Evolutionary conservation across 2,329 filamentous ascomycete genomes (phyloP).

Genomic region (Botrytis deweyae): DNA sequence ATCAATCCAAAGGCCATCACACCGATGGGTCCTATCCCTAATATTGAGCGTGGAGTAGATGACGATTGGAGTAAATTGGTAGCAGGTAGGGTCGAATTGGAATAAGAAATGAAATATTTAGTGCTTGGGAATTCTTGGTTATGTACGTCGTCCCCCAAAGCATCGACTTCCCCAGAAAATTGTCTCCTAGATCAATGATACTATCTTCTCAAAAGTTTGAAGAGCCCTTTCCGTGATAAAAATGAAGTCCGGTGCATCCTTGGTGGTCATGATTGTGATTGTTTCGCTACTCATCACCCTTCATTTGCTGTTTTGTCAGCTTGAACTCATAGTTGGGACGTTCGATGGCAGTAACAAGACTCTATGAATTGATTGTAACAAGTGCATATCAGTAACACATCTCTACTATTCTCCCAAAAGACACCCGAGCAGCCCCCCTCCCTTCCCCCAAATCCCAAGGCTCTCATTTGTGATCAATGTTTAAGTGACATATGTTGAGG

Average conservation of each 20-base stretch:
- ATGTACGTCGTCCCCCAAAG: neutral
- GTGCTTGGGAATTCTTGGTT: neutral
- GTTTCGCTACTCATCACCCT: neutral
- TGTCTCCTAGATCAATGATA: neutral
- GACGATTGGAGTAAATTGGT: conserved; percentile 55
- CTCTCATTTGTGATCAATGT: neutral
- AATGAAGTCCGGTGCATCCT: neutral
- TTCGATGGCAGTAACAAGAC: neutral
- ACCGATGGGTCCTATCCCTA: conserved; percentile 77
- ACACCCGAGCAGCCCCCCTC: too few relatives aligned
- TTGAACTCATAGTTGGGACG: neutral
- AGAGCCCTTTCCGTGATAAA: neutral
- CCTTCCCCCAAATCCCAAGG: too few relatives aligned
- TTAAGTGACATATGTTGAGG: neutral
- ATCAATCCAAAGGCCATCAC: conserved; percentile 73
- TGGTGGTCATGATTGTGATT: neutral
- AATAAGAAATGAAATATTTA: conserved; percentile 68
- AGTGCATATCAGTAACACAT: neutral
- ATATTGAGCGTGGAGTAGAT: conserved; percentile 68
- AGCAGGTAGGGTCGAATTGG: conserved; percentile 78
- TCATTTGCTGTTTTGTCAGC: neutral
- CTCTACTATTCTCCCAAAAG: neutral
- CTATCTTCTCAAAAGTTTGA: neutral
- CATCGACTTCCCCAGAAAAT: neutral
- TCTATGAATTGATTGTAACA: neutral